Evolutionary conservation across 2,329 filamentous ascomycete species (phyloP), one percentile per base, ranked within the genome.

Genomic region (Trichoderma atrobrunneum): DNA sequence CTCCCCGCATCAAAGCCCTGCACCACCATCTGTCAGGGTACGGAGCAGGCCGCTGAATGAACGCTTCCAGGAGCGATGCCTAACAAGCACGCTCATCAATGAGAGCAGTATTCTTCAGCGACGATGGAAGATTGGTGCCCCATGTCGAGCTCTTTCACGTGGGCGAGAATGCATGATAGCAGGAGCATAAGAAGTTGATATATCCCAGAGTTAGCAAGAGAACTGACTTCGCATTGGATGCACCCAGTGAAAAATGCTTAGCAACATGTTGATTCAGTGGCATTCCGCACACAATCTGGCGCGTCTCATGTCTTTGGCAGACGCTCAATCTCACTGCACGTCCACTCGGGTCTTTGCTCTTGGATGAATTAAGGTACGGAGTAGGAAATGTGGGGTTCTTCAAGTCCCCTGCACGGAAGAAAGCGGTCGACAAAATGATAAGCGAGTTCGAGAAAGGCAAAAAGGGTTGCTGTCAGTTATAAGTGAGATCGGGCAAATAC

Each of bases 341-440:
- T 71, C 69, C n/a, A 66, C 32, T 64, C 32, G 48, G 51, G 69
- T 64, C 60, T 65, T 69, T 43, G 54, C 28, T 51, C 57, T 24
- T 70, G 67, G 56, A 61, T 48, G 67, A 62, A 62, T 54, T 54
- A 24, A 54, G 48, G 32, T 51, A 62, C 67, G 57, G 67, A 70
- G 57, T 34, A 70, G 36, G 59, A 65, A 56, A 60, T 63, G 69
- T 71, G 69, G 69, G 69, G 69, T 57, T 64, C 34, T 26, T 43
- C 48, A 56, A 24, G 26, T 12, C 59, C 68, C 30, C 57, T 60
- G 30, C 8, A 24, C 48, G 48, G 48, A 54, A 54, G 48, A n/a
- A 32, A 21, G 16, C 28, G 10, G 18, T 60, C 18, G 57, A 34
- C 57, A 60, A 34, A 60, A 60, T 60, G 21, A 60, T 60, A 24